Base-by-base conservation (phyloP, 495 filamentous ascomycete genomes). In the Sabuloglossum arenarium region DNA sequence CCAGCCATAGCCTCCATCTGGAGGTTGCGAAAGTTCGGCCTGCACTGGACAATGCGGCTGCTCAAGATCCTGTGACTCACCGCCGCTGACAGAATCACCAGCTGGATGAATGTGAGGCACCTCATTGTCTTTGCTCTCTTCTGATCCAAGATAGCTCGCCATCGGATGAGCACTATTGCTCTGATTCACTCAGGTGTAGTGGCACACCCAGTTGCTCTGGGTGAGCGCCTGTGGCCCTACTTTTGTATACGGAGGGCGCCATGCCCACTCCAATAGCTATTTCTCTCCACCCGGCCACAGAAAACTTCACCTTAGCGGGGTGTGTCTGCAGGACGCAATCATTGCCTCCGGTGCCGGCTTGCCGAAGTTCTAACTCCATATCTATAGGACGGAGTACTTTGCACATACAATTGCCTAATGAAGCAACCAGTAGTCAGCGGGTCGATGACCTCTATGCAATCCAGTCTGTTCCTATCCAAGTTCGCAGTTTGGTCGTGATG, bases 1-100 rank as follows among this genome's bases (percentile, higher is more conserved):
- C 70, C 70, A 72, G 16, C 73, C 73, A 63, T 74, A 76, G 3
- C 73, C 73, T 37, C 73, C 73, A 62, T 75, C 64, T 29, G 72
- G 73, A 12, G 68, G 70, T 31, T 54, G 45, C 8, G 45, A 23
- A 6, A 47, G 8, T 19, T 47, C 45, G 24, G n/a, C 1, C 24
- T 47, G 21, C 19, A 19, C 21, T 14, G 6, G 45, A 24, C 9
- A n/a, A n/a, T 23, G 19, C 9, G 45, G 2, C 12, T 10, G 45
- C 19, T 14, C 45, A n/a, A 27, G 6, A n/a, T 21, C 45, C 23
- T 47, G 45, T n/a, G 21, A 24, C 45, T 8, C 24, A 14, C 24
- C 45, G 21, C 45, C n/a, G 8, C 9, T 47, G 9, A 9, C 23
- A 9, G 45, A 27, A 47, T 4, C 24, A 8, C 23, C 45, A 27